Evolutionary conservation across 495 filamentous ascomycete genomes (phyloP), one percentile per base, ranked within the genome.

Genomic region (Letharia columbiana): DNA sequence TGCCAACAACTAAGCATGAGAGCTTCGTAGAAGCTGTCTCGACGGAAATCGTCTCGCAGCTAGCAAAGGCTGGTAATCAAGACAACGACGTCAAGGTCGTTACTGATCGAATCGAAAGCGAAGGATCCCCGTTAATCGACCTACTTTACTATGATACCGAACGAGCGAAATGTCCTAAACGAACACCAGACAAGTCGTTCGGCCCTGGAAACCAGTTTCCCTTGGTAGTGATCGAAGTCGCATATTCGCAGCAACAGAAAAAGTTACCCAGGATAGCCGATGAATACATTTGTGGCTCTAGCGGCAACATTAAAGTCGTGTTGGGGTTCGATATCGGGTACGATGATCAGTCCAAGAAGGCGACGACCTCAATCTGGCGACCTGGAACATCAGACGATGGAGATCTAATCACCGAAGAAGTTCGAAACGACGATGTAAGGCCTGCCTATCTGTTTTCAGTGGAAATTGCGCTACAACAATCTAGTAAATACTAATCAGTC

Each of bases 201-300:
- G n/a, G 4, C 9, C 40, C 60, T 3, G 4, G 45, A 2, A 45
- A 40, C 28, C 60, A 61, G 9, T 45, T 45, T 45, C 60, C 60
- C 60, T 61, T 8, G 8, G 20, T 61, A n/a, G 18, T 61, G 1
- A 61, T 61, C 60, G 60, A 61, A 10, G 45, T 15, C 9, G 45
- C 60, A 6, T 61, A 61, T 15, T 28, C 37, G 15, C 41, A 61
- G 40, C 40, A 15, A 2, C 10, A 61, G 2, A 61, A 61, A 61
- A n/a, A 44, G 0, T 44, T 61, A 28, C 4, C 20, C 7, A 61
- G 40, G 60, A 40, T 61, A 5, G 28, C 60, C 45, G 59, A 61
- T 61, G 37, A 61, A 11, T 61, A 61, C 5, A 23, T 61, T 23
- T 61, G 3, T 37, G 59, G 59, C 42, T 61, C 59, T 20, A 37